phyloP scores from a whole-genome alignment of 1,284 basidiomycete species.

The Ustilago tritici region DNA sequence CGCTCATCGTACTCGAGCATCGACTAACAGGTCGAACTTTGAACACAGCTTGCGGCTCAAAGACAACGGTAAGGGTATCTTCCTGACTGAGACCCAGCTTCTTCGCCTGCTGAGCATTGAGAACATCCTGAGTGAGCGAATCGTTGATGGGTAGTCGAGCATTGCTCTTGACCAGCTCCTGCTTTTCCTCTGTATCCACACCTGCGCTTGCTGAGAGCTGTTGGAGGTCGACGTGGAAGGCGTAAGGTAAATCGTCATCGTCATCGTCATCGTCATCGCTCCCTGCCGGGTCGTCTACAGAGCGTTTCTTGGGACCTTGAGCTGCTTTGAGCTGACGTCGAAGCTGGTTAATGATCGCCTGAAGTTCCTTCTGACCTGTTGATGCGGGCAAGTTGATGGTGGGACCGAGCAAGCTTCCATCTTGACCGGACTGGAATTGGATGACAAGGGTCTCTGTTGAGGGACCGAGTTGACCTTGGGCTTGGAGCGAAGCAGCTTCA shows the following conservation, averaged over 20 bases:
- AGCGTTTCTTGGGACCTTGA: conserved; percentile 35
- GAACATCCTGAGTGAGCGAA: conserved; percentile 60
- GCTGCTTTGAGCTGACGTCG: conserved; percentile 50
- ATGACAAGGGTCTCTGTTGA: conserved; percentile 61
- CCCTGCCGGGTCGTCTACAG: conserved; percentile 41
- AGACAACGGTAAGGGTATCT: conserved; percentile 66
- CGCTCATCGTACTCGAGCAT: conserved; percentile 88
- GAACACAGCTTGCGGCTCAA: conserved; percentile 89
- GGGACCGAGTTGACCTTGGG: conserved; percentile 60
- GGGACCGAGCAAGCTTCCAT: conserved; percentile 61
- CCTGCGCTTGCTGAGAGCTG: conserved; percentile 32
- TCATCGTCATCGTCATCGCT: conserved; percentile 58
- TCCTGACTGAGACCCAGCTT: conserved; percentile 65
- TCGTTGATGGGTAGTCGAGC: conserved; percentile 60
- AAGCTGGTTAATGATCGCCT: conserved; percentile 65
- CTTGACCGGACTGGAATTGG: conserved; percentile 65
- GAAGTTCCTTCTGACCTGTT: conserved; percentile 63
- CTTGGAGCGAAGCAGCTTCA: conserved; percentile 46
- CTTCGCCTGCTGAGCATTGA: conserved; percentile 54
- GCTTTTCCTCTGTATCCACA: conserved; percentile 14
- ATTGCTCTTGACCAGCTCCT: conserved; percentile 48
- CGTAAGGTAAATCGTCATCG: conserved; percentile 67
- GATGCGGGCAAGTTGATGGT: conserved; percentile 63
- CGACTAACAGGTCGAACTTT: conserved; percentile 90
- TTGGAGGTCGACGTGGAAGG: conserved; percentile 64